Base-by-base conservation (phyloP, 1,284 basidiomycete genomes). In the Microbotryum silenes-acaulis region DNA sequence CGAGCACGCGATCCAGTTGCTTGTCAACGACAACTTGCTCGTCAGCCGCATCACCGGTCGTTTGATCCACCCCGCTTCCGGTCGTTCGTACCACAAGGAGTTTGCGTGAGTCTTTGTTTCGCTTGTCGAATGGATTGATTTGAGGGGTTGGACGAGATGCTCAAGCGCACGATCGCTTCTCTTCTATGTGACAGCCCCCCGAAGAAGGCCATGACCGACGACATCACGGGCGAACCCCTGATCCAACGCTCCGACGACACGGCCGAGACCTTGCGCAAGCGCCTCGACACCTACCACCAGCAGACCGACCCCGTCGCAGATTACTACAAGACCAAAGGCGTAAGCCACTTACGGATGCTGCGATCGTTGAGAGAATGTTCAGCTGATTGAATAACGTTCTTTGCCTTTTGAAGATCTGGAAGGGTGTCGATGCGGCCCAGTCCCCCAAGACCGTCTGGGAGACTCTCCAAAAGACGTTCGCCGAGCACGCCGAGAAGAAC, bases 31-130 rank as follows among this genome's bases (percentile, higher is more conserved):
- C 79, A 86, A 89, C 72, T 83, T 98, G 33, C 86, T 98, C 74
- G 96, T 98, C 75, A 91, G 90, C 21, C 88, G 94, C 69, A 98
- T 98, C 75, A 97, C 94, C 54, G 94, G 94, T 60, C 87, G 94
- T 45, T 82, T 98, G 63, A 85, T 98, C 72, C 94, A 98, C 79
- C 86, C 88, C 27, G 81, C 85, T 18, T 89, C 86, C 68, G 94
- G 94, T 42, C 81, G 94, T 66, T 87, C 86, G 60, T 98, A 98
- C 78, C 94, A 98, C 83, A 87, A 81, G 72, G 91, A 96, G 77
- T 98, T 94, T 83, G 82, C 83, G 91, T 94, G 74, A 76, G 89
- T 83, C 44, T 16, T 12, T 37, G 9, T 10, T 37, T 16, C 12
- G 9, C 10, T 37, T 37, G 12, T 37, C 37, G 14, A 37, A 27